Conservation (phyloP, 345 rosid genomes). For the Combretum micranthum region DNA sequence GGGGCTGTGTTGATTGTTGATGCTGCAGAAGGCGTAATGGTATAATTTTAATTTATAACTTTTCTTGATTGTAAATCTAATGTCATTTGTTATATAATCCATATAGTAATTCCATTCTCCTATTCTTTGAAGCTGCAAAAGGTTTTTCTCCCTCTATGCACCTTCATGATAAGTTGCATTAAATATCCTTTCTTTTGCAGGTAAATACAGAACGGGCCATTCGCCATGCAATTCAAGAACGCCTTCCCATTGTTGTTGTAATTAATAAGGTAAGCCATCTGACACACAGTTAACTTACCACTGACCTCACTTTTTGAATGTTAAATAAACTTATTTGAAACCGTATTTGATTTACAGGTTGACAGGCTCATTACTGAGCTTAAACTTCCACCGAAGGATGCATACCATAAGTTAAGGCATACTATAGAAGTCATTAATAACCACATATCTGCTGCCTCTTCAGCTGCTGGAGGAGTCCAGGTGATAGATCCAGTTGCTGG, state of each 20-base stretch:
- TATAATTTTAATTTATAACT: slow-evolving; percentile 6
- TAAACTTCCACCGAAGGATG: slow-evolving; percentile 95
- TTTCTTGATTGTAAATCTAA: neutral
- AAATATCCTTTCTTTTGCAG: slow-evolving; percentile 25
- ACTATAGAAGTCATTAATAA: slow-evolving; percentile 87
- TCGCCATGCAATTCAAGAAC: slow-evolving; percentile 94
- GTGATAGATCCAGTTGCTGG: slow-evolving; percentile 86
- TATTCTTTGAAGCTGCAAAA: too few relatives aligned
- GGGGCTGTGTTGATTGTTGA: slow-evolving; percentile 95
- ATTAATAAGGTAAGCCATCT: slow-evolving; percentile 61
- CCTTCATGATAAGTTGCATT: neutral
- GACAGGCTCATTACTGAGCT: slow-evolving; percentile 94
- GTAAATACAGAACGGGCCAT: slow-evolving; percentile 98
- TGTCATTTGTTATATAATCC: neutral
- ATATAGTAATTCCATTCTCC: too few relatives aligned
- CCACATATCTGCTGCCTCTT: slow-evolving; percentile 81
- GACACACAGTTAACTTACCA: neutral
- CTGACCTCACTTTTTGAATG: neutral
- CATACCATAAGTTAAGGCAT: slow-evolving; percentile 93
- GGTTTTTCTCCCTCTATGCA: too few relatives aligned
- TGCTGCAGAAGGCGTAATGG: slow-evolving; percentile 94
- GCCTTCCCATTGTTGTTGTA: slow-evolving; percentile 88
- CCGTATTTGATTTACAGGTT: slow-evolving; percentile 42
- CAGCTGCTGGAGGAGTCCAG: slow-evolving; percentile 84
- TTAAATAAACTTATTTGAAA: slow-evolving; percentile 8